Evolutionary conservation across 2,329 filamentous ascomycete species (phyloP), one percentile per base, ranked within the genome.

Genomic region (Arthrinium phaeospermum): DNA sequence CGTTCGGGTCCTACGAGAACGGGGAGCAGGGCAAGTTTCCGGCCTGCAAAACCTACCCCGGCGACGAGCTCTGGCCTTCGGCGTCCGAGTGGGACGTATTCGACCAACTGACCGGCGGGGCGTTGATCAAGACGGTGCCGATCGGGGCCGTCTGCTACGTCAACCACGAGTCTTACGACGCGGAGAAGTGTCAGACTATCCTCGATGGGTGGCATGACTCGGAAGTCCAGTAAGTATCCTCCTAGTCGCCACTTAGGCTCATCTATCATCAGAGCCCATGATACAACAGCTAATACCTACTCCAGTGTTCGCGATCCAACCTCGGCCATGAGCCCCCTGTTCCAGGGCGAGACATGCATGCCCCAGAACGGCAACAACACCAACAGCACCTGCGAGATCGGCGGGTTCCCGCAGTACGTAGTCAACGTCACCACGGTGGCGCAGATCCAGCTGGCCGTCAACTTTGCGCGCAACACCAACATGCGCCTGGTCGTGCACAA

Each of bases 401-500:
- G 57, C 34, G 84, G 81, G 6, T 82, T 81, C 72, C 83, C 84
- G 0, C 74, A 77, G 3, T 86, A 85, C 71, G 81, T 81, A 0
- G 78, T 86, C n/a, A 82, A 83, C n/a, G 83, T 79, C 1, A 80
- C 77, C 30, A 83, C 77, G 12, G 82, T 46, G 34, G 46, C 61
- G 51, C 30, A 45, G 12, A 22, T 49, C 44, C 47, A 69, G 46
- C 24, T n/a, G 19, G n/a, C 49, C 16, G 24, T 69, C n/a, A 34
- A 34, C 37, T 61, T 47, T 8, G 85, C 85, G 37, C 80, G 82
- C 19, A 80, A 80, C 30, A 76, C 79, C 19, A 86, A 87, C 75
- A 80, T 88, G 64, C 85, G 86, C 6, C 80, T 88, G 22, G 82
- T 87, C 57, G 80, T 88, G 57, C 82, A 82, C 72, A 86, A 88